Evolutionary conservation across 768 basidiomycete genomes (phyloP).

Genomic region (Strobilomyces echinocephalus): DNA sequence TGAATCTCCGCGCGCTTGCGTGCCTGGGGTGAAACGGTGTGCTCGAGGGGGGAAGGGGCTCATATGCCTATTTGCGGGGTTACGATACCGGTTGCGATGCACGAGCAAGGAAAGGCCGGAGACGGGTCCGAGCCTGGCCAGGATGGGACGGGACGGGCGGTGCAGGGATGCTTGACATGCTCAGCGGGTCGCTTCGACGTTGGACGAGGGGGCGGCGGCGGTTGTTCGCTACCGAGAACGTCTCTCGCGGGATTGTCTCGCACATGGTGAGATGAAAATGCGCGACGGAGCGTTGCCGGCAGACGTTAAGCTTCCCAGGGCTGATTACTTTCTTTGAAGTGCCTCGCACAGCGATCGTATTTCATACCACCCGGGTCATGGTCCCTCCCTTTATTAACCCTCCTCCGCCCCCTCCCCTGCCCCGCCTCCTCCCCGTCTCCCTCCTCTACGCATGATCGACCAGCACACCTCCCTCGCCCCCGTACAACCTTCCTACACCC

Average conservation of each 20-base stretch:
- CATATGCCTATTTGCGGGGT: slow-evolving; percentile 26
- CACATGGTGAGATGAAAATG: slow-evolving; percentile 27
- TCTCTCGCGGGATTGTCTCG: slow-evolving; percentile 30
- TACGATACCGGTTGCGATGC: slow-evolving; percentile 22
- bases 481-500: slow-evolving; percentile 52
- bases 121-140: slow-evolving; percentile 13
- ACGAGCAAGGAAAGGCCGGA: neutral
- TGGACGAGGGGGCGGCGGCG: slow-evolving; percentile 16
- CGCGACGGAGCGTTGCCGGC: slow-evolving; percentile 28
- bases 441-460: slow-evolving; percentile 50
- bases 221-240: slow-evolving; percentile 36
- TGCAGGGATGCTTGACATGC: slow-evolving; percentile 7
- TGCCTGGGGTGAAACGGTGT: slow-evolving; percentile 16
- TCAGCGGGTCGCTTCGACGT: slow-evolving; percentile 20
- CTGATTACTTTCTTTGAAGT: slow-evolving; percentile 28
- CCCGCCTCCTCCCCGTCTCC: neutral
- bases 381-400: slow-evolving; percentile 19
- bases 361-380: slow-evolving; percentile 20
- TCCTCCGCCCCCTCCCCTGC: slow-evolving; percentile 8
- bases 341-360: slow-evolving; percentile 34
- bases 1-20: slow-evolving; percentile 23
- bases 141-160: neutral
- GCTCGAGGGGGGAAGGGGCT: neutral
- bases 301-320: slow-evolving; percentile 34
- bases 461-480: slow-evolving; percentile 37